Evolutionary conservation across 1,139 yeast genomes (phyloP), one percentile per base, ranked within the genome.

Genomic region (Candida albicans): DNA sequence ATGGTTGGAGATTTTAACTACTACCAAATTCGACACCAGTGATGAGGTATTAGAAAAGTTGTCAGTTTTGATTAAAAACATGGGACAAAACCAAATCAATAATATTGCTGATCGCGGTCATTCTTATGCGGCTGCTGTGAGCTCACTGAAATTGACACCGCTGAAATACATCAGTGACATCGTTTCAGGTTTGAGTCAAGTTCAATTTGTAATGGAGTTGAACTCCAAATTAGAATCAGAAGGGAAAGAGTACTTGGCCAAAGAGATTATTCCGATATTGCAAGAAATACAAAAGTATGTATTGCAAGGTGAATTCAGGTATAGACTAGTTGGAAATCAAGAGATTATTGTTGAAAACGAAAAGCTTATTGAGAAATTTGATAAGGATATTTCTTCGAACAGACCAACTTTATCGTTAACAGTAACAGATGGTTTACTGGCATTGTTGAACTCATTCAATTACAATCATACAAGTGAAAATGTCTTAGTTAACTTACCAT

Each of bases 71-170:
- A 80, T 95, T 37, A 87, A 85, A 54, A 79, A 84, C 41, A 65
- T 84, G 59, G 86, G 88, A 0, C 86, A 91, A 35, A 91, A 89
- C 55, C 89, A 87, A 55, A 70, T 90, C 53, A 83, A 90, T 54
- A 72, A 77, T 9, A 78, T 90, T 41, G 93, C 96, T 6, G 95
- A 91, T 49, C 73, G 86, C 40, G 99, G 99, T 1, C 98, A 93
- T 59, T 73, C 85, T 1, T 91, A 77, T 64, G 96, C 98, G 1
- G 77, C 82, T 52, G 74, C 82, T 4, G 80, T 70, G 53, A 84
- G 96, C 3, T 72, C 79, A 33, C 77, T 96, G 0, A 76, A 81
- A 32, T 67, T 89, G 10, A 79, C 89, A 1, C 68, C 79, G 1
- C 73, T 82, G 13, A 81, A 80, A 44, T 73, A 82, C 9, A 70